Conservation (phyloP, 768 basidiomycete species). For the Cubamyces sp. region DNA sequence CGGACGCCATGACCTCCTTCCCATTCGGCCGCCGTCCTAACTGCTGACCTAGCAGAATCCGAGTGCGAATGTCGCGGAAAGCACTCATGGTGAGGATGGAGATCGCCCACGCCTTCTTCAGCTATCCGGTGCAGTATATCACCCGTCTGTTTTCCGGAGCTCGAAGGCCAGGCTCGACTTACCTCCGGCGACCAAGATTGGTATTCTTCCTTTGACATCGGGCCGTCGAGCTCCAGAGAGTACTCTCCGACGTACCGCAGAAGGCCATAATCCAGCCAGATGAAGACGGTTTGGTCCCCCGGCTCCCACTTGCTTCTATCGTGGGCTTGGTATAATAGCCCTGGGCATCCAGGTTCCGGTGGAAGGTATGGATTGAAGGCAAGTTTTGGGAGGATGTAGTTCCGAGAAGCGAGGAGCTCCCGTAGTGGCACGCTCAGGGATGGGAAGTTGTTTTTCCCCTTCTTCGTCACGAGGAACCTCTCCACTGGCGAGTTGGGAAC, state of each 20-base stretch:
- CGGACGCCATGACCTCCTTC: too few species aligned
- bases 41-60: too few species aligned
- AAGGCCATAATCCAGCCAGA: background rate
- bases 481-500: too few species aligned
- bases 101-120: too few species aligned
- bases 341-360: background rate
- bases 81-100: too few species aligned
- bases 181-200: background rate
- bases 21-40: too few species aligned
- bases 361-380: slow-evolving; percentile 2
- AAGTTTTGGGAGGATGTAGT: slow-evolving; percentile 1
- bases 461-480: too few species aligned
- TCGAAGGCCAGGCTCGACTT: too few species aligned
- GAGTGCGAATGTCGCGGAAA: too few species aligned
- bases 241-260: slow-evolving; percentile 1
- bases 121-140: too few species aligned
- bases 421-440: background rate
- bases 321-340: background rate
- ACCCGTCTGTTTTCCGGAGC: too few species aligned
- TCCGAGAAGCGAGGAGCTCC: background rate
- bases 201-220: slow-evolving; percentile 1
- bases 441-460: background rate
- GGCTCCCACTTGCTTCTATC: background rate
- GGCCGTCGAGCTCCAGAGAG: background rate
- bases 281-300: slow-evolving; percentile 3